These are phyloP conservation scores for Fusarium redolens DNA, from an alignment of 2,329 filamentous ascomycete genomes.

Conservation along the genomic window DNA sequence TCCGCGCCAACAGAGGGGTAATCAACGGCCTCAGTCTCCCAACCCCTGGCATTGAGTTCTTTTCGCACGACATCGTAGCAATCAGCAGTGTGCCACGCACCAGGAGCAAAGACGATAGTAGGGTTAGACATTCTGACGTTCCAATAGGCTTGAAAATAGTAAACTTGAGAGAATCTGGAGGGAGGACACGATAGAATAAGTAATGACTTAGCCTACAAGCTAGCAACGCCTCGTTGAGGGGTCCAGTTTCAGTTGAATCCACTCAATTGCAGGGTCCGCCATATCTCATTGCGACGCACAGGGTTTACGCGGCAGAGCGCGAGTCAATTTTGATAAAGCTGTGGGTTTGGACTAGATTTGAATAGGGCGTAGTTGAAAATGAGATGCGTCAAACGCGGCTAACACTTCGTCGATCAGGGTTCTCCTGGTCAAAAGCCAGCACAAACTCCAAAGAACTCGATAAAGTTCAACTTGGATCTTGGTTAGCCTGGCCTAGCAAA, in stretches of 20 bases:
- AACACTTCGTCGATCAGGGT: not conserved
- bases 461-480: not conserved
- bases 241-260: not conserved
- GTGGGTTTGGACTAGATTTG: not conserved
- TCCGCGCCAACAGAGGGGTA: slow-evolving; percentile 20
- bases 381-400: not conserved
- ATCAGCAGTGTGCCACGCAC: slow-evolving; percentile 14
- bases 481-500: not conserved
- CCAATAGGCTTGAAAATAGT: not conserved
- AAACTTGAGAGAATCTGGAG: not conserved
- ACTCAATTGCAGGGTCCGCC: not conserved
- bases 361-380: not conserved
- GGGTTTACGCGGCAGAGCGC: not conserved
- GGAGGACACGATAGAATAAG: not conserved
- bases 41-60: not conserved
- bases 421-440: not conserved
- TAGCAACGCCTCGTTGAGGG: not conserved
- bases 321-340: not conserved
- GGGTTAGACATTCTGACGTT: slow-evolving; percentile 2
- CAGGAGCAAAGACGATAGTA: slow-evolving; percentile 13
- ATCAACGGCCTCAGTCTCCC: slow-evolving; percentile 10
- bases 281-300: not conserved
- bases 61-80: slow-evolving; percentile 12
- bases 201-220: not conserved
- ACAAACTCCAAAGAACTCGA: not conserved